phyloP scores from a whole-genome alignment of 805 yeast genomes.

The Wickerhamiella allomyrinae region DNA sequence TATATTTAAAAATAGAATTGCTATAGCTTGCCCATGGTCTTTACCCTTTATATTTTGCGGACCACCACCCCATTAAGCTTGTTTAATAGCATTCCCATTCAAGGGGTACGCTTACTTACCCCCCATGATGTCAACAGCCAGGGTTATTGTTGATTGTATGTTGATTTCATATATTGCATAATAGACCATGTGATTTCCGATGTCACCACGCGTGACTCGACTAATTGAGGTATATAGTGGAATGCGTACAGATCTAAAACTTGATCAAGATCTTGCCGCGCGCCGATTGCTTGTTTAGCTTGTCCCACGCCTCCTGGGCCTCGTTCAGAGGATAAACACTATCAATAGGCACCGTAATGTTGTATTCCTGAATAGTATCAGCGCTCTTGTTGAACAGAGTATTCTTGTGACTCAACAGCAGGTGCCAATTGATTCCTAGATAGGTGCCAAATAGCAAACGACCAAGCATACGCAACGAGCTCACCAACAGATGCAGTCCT shows the following conservation, averaged over 20 bases:
- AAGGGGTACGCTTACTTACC: too few species aligned
- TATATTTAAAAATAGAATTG: too few species aligned
- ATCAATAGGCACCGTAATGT: conserved; percentile 37
- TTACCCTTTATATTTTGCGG: too few species aligned
- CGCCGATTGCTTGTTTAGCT: conserved; percentile 33
- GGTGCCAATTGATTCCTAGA: conserved; percentile 20
- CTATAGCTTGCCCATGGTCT: too few species aligned
- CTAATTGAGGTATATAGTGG: too few species aligned
- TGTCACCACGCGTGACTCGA: too few species aligned
- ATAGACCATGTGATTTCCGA: too few species aligned
- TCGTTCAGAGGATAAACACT: conserved; percentile 38
- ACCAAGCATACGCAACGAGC: conserved; percentile 15
- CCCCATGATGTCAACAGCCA: too few species aligned
- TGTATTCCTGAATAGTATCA: conserved; percentile 30
- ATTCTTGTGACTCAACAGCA: conserved; percentile 2
- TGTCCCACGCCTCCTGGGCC: conserved; percentile 37
- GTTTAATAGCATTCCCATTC: too few species aligned
- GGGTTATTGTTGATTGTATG: too few species aligned
- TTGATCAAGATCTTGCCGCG: conserved; percentile 52
- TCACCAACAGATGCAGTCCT: background rate
- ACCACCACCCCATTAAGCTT: too few species aligned
- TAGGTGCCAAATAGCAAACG: conserved; percentile 21
- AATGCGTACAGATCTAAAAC: conserved; percentile 1
- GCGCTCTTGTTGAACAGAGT: background rate
- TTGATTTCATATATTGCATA: too few species aligned